Evolutionary conservation across 2,329 filamentous ascomycete species (phyloP), one percentile per base, ranked within the genome.

Genomic region (Chaetomium strumarium): DNA sequence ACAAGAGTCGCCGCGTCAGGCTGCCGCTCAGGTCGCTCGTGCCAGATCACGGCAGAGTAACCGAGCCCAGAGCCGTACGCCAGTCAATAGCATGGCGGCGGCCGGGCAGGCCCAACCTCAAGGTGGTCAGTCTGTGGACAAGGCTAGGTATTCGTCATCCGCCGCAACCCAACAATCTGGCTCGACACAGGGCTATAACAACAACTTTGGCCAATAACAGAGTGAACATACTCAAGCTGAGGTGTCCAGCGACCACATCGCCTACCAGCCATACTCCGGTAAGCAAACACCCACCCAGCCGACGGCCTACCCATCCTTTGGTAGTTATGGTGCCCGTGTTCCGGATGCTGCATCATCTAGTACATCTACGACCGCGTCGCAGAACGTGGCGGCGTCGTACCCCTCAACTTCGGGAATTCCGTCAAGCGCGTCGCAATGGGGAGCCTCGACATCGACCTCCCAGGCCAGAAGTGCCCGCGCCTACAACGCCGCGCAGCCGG

Each of bases 21-120:
- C 66, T 0, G 61, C 63, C 2, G 60, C 62, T 9, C 66, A 64
- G 36, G 60, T 60, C 30, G 51, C 53, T 20, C 70, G 69, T 53
- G 59, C 65, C 11, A 64, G 64, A 52, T 71, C 71, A 12, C 62
- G 66, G 47, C 67, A 70, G 41, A 62, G 65, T 2, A 68, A 69
- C n/a, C 65, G 66, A 39, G 53, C 63, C 1, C 66, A 68, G 49
- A 65, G 56, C 5, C 64, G 59, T 14, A 66, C 67, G 19, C 64
- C 67, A 1, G 58, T 60, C 29, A 61, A 51, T 44, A 61, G 17
- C 53, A 42, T 19, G 13, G 38, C 49, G 19, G 45, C 44, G 29
- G 48, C 19, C 12, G 56, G 49, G 41, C 47, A 51, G 8, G 31
- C 49, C n/a, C 58, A 52, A n/a, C 29, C 40, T 17, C 56, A 48